A percentile compares a stretch with the other conserved stretches of the same genome.
Evolutionary conservation across 1,284 basidiomycete species (phyloP).

Genomic region (Rhizoctonia solani): DNA sequence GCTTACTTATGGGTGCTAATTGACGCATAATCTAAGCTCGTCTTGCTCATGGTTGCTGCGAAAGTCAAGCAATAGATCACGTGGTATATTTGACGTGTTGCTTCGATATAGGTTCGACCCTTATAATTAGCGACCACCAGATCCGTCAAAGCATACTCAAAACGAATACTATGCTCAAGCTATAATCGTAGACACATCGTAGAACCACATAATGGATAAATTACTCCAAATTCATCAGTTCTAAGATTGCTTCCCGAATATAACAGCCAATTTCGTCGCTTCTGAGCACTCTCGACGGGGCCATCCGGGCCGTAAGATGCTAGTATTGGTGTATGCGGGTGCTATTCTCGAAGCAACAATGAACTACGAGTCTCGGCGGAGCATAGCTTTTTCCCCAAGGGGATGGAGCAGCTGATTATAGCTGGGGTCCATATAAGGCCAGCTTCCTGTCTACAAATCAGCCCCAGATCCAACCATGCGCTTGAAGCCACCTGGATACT

Average conservation of each 20-base stretch:
- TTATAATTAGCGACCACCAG: background rate
- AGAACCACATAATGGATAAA: too few species aligned
- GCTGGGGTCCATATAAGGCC: background rate
- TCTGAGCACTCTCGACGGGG: background rate
- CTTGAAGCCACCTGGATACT: background rate
- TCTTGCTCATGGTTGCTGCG: constrained; percentile 17
- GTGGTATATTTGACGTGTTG: background rate
- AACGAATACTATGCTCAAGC: too few species aligned
- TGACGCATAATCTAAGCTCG: constrained; percentile 48
- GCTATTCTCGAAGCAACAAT: constrained; percentile 4
- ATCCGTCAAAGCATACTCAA: too few species aligned
- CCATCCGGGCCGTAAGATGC: constrained; percentile 1
- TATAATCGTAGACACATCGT: too few species aligned
- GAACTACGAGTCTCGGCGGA: background rate
- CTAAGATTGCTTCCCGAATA: background rate
- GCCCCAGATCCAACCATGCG: background rate
- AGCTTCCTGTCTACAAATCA: background rate
- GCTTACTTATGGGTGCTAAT: constrained; percentile 49
- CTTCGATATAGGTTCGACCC: background rate
- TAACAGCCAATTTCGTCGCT: background rate
- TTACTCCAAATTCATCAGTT: too few species aligned
- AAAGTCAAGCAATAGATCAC: background rate
- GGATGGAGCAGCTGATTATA: background rate
- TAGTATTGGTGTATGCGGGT: background rate
- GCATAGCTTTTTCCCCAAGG: constrained; percentile 10